Evolutionary conservation across 768 basidiomycete genomes (phyloP).

Genomic region (Paxillus involutus): DNA sequence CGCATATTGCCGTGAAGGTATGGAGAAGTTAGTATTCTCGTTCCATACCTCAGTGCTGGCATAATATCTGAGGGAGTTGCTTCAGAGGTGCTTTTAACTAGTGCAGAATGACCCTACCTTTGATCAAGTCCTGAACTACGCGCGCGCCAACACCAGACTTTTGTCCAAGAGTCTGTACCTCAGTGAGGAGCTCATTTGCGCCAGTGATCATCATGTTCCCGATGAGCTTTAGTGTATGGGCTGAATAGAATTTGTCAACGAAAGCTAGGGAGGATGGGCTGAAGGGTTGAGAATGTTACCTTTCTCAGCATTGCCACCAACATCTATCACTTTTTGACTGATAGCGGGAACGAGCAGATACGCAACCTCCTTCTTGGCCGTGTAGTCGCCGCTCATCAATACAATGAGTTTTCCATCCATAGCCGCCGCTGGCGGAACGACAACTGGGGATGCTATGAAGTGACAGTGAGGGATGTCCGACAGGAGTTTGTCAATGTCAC

Average conservation of each 20-base stretch:
- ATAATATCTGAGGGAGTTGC: constrained; percentile 47
- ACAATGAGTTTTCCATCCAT: constrained; percentile 60
- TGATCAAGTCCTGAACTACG: constrained; percentile 49
- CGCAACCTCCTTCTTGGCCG: constrained; percentile 74
- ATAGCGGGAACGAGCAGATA: constrained; percentile 75
- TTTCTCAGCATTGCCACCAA: constrained; percentile 78
- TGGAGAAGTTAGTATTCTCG: too few relatives aligned
- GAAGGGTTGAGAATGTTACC: constrained; percentile 33
- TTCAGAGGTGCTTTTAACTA: constrained; percentile 10
- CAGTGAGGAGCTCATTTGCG: constrained; percentile 69
- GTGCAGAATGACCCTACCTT: constrained; percentile 35
- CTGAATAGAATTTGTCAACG: constrained; percentile 26
- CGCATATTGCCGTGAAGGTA: too few relatives aligned
- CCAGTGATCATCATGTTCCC: constrained; percentile 73
- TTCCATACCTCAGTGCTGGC: constrained; percentile 50
- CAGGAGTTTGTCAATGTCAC: constrained; percentile 63
- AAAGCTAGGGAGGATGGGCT: neutral
- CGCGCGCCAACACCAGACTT: constrained; percentile 70
- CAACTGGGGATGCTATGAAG: constrained; percentile 72
- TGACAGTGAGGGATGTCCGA: constrained; percentile 52
- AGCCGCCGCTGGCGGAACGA: constrained; percentile 62
- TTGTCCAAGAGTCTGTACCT: constrained; percentile 73
- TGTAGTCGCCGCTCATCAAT: constrained; percentile 71
- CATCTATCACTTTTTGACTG: constrained; percentile 66
- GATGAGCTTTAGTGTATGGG: constrained; percentile 66